Conservation (phyloP, 257 asterid species). For the Mentha longifolia region DNA sequence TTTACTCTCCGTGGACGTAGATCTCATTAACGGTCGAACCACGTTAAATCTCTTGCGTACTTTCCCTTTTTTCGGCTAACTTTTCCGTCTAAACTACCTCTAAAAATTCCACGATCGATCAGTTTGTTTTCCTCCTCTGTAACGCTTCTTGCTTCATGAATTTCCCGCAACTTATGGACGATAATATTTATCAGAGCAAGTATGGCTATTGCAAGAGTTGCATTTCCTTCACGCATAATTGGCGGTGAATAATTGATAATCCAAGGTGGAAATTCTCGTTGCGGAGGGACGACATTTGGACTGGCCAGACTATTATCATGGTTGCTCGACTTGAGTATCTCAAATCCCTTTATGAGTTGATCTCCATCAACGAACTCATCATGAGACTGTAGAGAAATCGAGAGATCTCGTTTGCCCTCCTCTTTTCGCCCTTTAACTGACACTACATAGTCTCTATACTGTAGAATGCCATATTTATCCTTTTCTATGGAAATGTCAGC, state of each 20-base stretch:
- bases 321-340: conserved; percentile 48
- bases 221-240: no score
- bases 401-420: conserved; percentile 20
- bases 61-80: no score
- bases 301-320: conserved; percentile 49
- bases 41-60: no score
- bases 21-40: no score
- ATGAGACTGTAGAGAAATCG: conserved; percentile 2
- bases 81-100: no score
- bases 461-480: conserved; percentile 20
- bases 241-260: no score
- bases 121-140: conserved; percentile 38
- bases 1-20: no score
- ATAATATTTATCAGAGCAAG: conserved; percentile 36
- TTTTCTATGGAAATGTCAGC: conserved; percentile 40
- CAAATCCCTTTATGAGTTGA: conserved; percentile 21
- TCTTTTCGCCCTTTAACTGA: conserved; percentile 19
- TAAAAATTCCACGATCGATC: no score
- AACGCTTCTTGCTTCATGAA: conserved; percentile 31
- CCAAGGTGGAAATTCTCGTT: conserved; percentile 11
- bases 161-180: conserved; percentile 32
- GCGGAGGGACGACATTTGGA: conserved; percentile 23
- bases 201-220: conserved; percentile 29
- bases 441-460: conserved; percentile 50
- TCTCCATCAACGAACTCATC: conserved; percentile 17